Base-by-base conservation (phyloP, 2,329 filamentous ascomycete genomes). In the Incumbomyces delicatus region DNA sequence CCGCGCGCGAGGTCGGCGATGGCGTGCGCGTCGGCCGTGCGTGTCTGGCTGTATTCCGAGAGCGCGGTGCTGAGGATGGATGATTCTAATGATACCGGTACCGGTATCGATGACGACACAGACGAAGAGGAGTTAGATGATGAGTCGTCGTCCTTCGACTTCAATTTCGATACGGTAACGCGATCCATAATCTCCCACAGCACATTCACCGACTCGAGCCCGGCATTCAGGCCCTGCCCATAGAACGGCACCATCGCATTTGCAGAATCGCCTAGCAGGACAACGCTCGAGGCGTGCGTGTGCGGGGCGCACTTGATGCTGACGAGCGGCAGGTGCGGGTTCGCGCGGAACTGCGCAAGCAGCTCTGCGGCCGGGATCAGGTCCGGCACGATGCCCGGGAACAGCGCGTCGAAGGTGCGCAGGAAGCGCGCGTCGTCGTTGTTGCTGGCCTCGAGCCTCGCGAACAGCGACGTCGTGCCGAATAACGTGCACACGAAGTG, bases 221-320 rank as follows among this genome's bases (percentile, higher is more conserved):
- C 92, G 0, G 92, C 85, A 60, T 98, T 98, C 81, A 98, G 94
- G 32, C 92, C 92, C 64, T 98, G 92, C 0, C 92, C 92, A 64
- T 96, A 98, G 66, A 98, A 98, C 0, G 92, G 92, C 0, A 98
- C 88, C 82, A 98, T 95, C 48, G 94, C 92, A 63, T 98, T 92
- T 0, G 92, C 89, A 6, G 92, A 88, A 62, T 98, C 92, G 49
- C 92, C 92, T 31, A 98, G 63, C 41, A 98, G 87, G 50, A 94
- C 87, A 29, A 77, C 87, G 0, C 81, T 84, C 18, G 80, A 79
- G 41, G 69, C 73, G 68, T 79, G 87, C 68, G 95, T 87, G 66
- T 96, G 86, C 0, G 92, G 92, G 14, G 77, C 77, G 69, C 89
- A 95, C 66, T 95, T 96, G 61, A 98, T 84, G 62, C 79, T 92